These are phyloP conservation scores for Amanita pallidorosea DNA, from an alignment of 768 basidiomycete genomes.

Conservation along the genomic window DNA sequence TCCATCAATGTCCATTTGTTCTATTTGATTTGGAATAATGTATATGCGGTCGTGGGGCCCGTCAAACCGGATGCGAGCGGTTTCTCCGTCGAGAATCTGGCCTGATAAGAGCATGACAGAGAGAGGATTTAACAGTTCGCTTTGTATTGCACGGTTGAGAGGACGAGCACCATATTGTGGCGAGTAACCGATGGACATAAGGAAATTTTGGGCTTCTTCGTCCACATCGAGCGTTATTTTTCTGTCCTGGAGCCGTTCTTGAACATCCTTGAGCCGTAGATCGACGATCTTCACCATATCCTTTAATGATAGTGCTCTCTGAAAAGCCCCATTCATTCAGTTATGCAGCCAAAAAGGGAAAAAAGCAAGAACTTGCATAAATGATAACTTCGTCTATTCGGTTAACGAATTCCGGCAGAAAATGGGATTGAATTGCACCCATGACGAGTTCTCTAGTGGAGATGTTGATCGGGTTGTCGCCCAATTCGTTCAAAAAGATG, in stretches of 20 bases:
- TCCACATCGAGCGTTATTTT: conserved; percentile 79
- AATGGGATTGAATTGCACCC: conserved; percentile 71
- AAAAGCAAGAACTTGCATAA: conserved; percentile 37
- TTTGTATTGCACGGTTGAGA: conserved; percentile 84
- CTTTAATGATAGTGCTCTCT: conserved; percentile 70
- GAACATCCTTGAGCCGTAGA: conserved; percentile 77
- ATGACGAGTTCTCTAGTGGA: conserved; percentile 60
- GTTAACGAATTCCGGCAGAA: conserved; percentile 90
- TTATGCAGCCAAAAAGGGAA: background rate
- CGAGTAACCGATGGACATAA: conserved; percentile 70
- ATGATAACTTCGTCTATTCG: conserved; percentile 81
- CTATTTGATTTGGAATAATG: conserved; percentile 54
- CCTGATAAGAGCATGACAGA: conserved; percentile 79
- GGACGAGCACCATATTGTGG: conserved; percentile 87
- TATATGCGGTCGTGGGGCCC: conserved; percentile 68
- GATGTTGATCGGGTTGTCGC: conserved; percentile 54
- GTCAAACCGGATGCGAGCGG: conserved; percentile 57
- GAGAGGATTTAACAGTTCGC: conserved; percentile 85
- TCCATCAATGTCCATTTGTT: conserved; percentile 63
- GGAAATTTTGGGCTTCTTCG: conserved; percentile 62
- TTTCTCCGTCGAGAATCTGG: conserved; percentile 74
- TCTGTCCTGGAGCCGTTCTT: conserved; percentile 64
- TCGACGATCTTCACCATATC: conserved; percentile 84
- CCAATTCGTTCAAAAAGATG: conserved; percentile 62
- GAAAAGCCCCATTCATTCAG: conserved; percentile 14